Percentiles rank a stretch among this genome's conserved stretches.
These are phyloP conservation scores for Vinca major DNA, from an alignment of 305 asterid genomes.

Conservation along the genomic window DNA sequence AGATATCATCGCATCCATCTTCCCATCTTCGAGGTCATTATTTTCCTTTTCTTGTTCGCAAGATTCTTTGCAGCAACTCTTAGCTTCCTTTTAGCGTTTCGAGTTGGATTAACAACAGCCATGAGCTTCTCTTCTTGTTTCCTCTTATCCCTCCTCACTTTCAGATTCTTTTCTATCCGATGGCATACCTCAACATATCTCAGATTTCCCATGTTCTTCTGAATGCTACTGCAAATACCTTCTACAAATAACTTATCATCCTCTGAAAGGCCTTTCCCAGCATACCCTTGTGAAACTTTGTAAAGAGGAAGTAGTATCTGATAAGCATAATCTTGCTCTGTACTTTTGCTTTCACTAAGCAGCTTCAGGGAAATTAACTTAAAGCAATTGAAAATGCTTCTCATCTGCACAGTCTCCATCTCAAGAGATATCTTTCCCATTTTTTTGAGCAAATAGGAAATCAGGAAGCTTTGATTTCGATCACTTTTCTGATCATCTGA, in stretches of 20 bases:
- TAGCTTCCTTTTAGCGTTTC: slow-evolving; percentile 87
- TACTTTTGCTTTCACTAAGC: slow-evolving; percentile 24
- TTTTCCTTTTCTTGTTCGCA: slow-evolving; percentile 76
- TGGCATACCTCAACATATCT: slow-evolving; percentile 55
- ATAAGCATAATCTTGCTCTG: slow-evolving; percentile 46
- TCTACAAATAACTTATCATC: slow-evolving; percentile 68
- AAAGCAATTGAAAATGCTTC: slow-evolving; percentile 60
- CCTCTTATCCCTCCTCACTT: slow-evolving; percentile 81
- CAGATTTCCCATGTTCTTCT: slow-evolving; percentile 46
- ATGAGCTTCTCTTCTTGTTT: slow-evolving; percentile 64
- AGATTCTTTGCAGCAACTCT: slow-evolving; percentile 66
- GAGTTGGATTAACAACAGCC: slow-evolving; percentile 77
- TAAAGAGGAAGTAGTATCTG: slow-evolving; percentile 68
- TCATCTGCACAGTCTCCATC: slow-evolving; percentile 75
- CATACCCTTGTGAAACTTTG: slow-evolving; percentile 68
- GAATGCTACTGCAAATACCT: slow-evolving; percentile 48
- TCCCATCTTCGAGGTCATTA: slow-evolving; percentile 65
- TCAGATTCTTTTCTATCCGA: slow-evolving; percentile 52
- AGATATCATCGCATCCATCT: slow-evolving; percentile 43
- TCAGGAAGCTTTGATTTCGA: slow-evolving; percentile 36
- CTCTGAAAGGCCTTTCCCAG: slow-evolving; percentile 75
- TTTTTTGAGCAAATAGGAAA: slow-evolving; percentile 67
- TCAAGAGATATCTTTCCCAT: slow-evolving; percentile 67
- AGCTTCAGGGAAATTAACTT: slow-evolving; percentile 56
- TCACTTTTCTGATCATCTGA: slow-evolving; percentile 16